A percentile compares a stretch with the other conserved stretches of the same genome.
Conservation (phyloP, 306 rosid species). For the Glycine soja region DNA sequence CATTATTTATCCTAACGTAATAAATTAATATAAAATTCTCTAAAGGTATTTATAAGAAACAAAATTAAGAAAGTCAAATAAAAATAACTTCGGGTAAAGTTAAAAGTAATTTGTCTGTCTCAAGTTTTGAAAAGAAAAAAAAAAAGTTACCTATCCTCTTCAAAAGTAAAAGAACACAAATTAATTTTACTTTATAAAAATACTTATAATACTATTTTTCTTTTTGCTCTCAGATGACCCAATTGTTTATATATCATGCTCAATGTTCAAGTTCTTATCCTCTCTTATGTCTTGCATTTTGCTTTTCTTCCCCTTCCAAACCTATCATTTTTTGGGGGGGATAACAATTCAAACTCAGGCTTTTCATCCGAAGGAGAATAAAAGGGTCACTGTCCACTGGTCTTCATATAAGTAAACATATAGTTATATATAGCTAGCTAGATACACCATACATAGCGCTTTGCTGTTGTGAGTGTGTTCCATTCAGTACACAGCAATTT, state of each 20-base stretch:
- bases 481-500: constrained; percentile 19
- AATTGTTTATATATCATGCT: neutral
- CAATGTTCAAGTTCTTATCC: neutral
- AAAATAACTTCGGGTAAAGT: neutral
- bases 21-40: too few relatives aligned
- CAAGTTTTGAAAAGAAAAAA: neutral
- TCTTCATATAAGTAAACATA: constrained; percentile 32
- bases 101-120: neutral
- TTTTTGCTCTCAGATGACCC: neutral
- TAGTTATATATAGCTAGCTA: constrained; percentile 26
- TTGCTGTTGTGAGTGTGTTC: constrained; percentile 42
- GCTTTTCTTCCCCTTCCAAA: neutral
- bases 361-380: constrained; percentile 35
- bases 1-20: too few relatives aligned
- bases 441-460: constrained; percentile 41
- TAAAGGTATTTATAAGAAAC: too few relatives aligned
- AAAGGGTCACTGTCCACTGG: constrained; percentile 51
- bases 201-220: too few relatives aligned
- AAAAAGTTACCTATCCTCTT: too few relatives aligned
- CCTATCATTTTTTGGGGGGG: too few relatives aligned
- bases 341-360: neutral
- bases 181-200: too few relatives aligned
- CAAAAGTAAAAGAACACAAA: neutral
- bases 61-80: too few relatives aligned
- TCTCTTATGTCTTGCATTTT: neutral